Conservation (phyloP, 73 alveolate species). For the Stentor coeruleus region DNA sequence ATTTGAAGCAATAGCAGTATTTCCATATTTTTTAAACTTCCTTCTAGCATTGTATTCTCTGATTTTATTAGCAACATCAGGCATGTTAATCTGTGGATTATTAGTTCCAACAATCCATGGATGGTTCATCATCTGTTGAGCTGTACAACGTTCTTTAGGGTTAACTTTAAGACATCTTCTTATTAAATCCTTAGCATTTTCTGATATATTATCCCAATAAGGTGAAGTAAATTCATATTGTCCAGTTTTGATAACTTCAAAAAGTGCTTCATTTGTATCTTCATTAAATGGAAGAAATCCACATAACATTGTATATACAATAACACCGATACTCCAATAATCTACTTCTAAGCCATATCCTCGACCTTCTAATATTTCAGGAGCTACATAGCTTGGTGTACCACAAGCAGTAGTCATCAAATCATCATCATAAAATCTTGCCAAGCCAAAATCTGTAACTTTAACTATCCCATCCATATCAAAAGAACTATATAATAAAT, state of each 20-base stretch:
- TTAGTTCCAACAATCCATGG: constrained; percentile 85
- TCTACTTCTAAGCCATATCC: constrained; percentile 97
- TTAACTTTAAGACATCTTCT: constrained; percentile 47
- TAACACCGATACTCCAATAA: constrained; percentile 94
- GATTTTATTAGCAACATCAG: constrained; percentile 64
- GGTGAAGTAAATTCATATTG: constrained; percentile 81
- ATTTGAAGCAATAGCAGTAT: neutral
- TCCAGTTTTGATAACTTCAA: constrained; percentile 74
- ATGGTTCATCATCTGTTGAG: constrained; percentile 78
- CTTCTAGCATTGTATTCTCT: constrained; percentile 76
- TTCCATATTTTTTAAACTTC: constrained; percentile 57
- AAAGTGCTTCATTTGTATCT: constrained; percentile 77
- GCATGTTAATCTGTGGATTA: constrained; percentile 75
- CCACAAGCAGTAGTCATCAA: constrained; percentile 98
- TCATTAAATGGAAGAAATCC: constrained; percentile 96
- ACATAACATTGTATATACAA: constrained; percentile 85
- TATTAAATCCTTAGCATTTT: constrained; percentile 77
- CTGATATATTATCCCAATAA: constrained; percentile 81
- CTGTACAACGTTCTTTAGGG: constrained; percentile 69
- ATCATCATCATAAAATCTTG: constrained; percentile 88
- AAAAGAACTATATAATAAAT: constrained; percentile 81
- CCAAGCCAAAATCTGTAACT: constrained; percentile 96
- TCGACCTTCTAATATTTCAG: constrained; percentile 89
- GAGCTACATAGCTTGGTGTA: constrained; percentile 98
- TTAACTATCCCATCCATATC: constrained; percentile 86